These are phyloP conservation scores for Gloeopeniophorella convolvens DNA, from an alignment of 768 basidiomycete genomes.

Conservation along the genomic window DNA sequence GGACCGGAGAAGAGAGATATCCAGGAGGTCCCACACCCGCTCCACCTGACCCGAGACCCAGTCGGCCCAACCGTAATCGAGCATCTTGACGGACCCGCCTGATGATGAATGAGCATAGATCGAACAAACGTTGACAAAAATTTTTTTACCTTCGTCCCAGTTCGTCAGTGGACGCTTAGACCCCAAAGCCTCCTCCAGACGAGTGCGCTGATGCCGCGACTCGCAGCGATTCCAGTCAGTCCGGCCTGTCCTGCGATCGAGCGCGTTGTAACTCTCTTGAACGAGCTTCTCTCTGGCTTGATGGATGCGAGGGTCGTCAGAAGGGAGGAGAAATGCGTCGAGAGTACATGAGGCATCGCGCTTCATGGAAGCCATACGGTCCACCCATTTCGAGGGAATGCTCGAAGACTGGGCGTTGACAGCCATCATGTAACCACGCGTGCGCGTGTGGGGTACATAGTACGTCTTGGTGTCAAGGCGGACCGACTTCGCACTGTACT, in stretches of 20 bases:
- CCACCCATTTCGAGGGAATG: slow-evolving; percentile 65
- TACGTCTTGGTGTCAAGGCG: slow-evolving; percentile 83
- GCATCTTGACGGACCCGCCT: slow-evolving; percentile 81
- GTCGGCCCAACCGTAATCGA: slow-evolving; percentile 89
- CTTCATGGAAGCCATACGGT: slow-evolving; percentile 54
- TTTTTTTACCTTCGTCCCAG: slow-evolving; percentile 80
- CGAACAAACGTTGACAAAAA: slow-evolving; percentile 1
- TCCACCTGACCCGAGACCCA: slow-evolving; percentile 93
- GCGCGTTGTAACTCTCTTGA: slow-evolving; percentile 53
- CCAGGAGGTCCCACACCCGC: slow-evolving; percentile 93
- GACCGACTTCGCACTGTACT: slow-evolving; percentile 64
- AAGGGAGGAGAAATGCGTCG: slow-evolving; percentile 86
- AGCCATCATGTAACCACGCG: slow-evolving; percentile 81
- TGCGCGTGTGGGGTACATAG: slow-evolving; percentile 94
- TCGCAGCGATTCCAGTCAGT: slow-evolving; percentile 93
- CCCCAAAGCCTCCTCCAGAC: slow-evolving; percentile 79
- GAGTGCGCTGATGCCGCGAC: slow-evolving; percentile 81
- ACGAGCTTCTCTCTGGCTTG: slow-evolving; percentile 82
- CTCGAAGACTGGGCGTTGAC: slow-evolving; percentile 55
- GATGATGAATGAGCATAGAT: neutral
- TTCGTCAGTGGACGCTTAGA: slow-evolving; percentile 79
- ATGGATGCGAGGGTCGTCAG: slow-evolving; percentile 89
- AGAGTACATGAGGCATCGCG: slow-evolving; percentile 85
- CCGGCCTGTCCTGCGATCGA: slow-evolving; percentile 63
- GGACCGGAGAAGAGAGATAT: slow-evolving; percentile 79